Evolutionary conservation across 495 filamentous ascomycete genomes (phyloP).

Genomic region (Polyplosphaeria fusca): DNA sequence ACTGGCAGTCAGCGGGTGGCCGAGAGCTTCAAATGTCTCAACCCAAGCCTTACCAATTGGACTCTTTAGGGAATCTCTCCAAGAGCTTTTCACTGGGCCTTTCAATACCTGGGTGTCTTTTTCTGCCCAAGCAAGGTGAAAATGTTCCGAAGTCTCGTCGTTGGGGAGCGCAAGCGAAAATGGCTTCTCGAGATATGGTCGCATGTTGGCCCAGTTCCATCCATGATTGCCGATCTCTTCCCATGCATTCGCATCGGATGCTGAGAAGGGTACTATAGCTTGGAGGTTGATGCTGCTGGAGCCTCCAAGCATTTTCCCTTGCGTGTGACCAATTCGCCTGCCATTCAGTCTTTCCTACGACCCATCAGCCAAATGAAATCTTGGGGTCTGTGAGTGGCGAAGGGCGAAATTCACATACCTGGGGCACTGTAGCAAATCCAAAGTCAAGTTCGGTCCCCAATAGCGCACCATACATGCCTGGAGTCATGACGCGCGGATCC

Average conservation of each 20-base stretch:
- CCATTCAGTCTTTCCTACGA: not conserved
- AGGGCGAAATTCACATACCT: not conserved
- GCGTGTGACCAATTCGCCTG: not conserved
- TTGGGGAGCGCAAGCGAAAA: not conserved
- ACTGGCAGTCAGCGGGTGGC: constrained; percentile 4
- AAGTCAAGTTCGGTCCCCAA: constrained; percentile 5
- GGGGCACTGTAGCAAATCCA: constrained; percentile 1
- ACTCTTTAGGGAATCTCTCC: not conserved
- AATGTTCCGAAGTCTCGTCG: constrained; percentile 4
- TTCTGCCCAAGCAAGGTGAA: not conserved
- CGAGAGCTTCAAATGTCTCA: constrained; percentile 16
- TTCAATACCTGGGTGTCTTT: not conserved
- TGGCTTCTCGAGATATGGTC: constrained; percentile 31
- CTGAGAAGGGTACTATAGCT: not conserved
- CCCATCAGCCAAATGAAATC: not conserved
- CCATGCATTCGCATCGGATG: constrained; percentile 22
- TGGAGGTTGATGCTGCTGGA: constrained; percentile 6
- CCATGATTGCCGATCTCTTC: constrained; percentile 26
- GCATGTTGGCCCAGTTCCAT: constrained; percentile 27
- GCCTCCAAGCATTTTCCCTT: constrained; percentile 13
- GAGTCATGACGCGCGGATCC: constrained; percentile 4
- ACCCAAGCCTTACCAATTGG: constrained; percentile 12
- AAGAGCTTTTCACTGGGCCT: constrained; percentile 5
- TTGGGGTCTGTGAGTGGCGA: not conserved
- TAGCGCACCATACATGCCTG: not conserved